phyloP scores from a whole-genome alignment of 148 eudicot genomes.

The Rhododendron simsii region DNA sequence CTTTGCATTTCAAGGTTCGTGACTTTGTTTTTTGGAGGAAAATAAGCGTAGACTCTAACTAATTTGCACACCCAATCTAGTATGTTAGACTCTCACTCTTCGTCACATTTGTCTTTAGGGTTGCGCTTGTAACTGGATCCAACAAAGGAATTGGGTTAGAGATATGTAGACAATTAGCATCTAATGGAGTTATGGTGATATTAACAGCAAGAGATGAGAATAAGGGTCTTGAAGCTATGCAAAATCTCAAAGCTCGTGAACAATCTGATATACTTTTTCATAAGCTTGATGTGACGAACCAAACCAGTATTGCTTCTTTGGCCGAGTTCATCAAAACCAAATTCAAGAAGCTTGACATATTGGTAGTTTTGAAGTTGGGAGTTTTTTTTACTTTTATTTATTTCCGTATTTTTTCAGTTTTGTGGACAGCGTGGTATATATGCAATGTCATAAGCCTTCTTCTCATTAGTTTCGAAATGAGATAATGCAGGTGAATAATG shows the following conservation, averaged over 20 bases:
- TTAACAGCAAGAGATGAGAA: constrained; percentile 27
- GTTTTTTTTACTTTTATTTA: not conserved
- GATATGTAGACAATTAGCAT: constrained; percentile 17
- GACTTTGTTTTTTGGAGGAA: not conserved
- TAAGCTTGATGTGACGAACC: constrained; percentile 19
- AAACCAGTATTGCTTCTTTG: constrained; percentile 13
- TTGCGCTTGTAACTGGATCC: constrained; percentile 26
- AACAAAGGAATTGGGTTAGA: constrained; percentile 25
- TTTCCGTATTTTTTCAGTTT: not conserved
- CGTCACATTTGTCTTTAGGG: not conserved
- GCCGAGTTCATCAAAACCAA: constrained; percentile 11
- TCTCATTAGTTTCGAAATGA: not conserved
- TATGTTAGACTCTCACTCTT: not conserved
- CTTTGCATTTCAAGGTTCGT: not conserved
- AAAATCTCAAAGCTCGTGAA: constrained; percentile 13
- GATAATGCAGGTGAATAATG: constrained; percentile 19
- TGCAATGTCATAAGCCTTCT: too few relatives aligned
- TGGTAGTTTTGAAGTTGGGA: not conserved
- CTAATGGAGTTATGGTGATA: constrained; percentile 12
- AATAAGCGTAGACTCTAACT: not conserved
- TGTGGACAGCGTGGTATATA: not conserved
- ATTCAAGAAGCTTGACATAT: constrained; percentile 21
- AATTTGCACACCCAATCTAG: not conserved
- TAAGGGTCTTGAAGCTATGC: constrained; percentile 15
- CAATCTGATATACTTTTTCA: constrained; percentile 10